phyloP scores from a whole-genome alignment of 768 basidiomycete species.

The Leucocoprinus leucothites region DNA sequence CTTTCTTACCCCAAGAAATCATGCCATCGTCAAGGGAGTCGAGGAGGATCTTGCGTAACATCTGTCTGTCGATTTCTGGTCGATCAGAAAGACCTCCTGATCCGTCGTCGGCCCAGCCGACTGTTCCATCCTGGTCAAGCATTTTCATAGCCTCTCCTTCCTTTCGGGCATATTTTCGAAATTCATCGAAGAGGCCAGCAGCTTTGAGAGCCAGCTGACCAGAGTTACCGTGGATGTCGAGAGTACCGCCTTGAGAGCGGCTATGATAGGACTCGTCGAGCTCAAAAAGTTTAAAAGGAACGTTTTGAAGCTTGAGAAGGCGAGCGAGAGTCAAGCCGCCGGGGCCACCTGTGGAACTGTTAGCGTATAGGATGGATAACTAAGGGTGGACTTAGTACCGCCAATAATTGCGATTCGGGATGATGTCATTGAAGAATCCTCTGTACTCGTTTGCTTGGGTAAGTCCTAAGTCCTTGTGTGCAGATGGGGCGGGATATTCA shows the following conservation, averaged over 20 bases:
- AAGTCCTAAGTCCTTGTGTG: too few species aligned
- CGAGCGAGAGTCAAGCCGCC: constrained; percentile 24
- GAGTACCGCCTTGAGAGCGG: constrained; percentile 24
- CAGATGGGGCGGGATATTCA: not conserved
- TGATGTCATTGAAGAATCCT: not conserved
- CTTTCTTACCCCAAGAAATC: constrained; percentile 20
- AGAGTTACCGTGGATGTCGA: constrained; percentile 24
- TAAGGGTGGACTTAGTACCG: not conserved
- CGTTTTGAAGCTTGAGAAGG: constrained; percentile 16
- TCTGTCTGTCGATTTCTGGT: constrained; percentile 24
- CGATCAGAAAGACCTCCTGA: constrained; percentile 10
- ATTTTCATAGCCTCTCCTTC: constrained; percentile 18
- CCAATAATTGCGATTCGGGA: constrained; percentile 3
- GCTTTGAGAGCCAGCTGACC: constrained; percentile 22
- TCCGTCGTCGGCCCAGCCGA: constrained; percentile 8
- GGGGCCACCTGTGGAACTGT: constrained; percentile 22
- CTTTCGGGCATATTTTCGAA: constrained; percentile 18
- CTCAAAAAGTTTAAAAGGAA: constrained; percentile 20
- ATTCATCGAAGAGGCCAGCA: constrained; percentile 22
- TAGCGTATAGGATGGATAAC: too few species aligned
- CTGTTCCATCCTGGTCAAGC: constrained; percentile 15
- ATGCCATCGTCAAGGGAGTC: constrained; percentile 19
- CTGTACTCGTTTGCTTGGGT: not conserved
- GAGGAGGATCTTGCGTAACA: constrained; percentile 23
- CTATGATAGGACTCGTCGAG: constrained; percentile 18